Evolutionary conservation across 495 filamentous ascomycete species (phyloP).

Genomic region (Penicillium flavigenum): DNA sequence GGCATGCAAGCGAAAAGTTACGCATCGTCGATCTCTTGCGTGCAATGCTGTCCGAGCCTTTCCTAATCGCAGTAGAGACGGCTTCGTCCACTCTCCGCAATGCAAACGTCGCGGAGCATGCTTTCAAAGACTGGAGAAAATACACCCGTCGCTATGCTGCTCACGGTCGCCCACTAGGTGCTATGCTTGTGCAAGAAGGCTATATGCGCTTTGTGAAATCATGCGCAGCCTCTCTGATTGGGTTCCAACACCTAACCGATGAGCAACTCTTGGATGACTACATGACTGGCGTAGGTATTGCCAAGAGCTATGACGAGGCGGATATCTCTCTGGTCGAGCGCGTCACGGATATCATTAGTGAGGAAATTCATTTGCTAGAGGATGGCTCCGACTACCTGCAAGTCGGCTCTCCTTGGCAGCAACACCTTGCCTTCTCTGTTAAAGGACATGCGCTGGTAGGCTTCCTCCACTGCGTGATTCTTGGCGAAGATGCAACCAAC

Average conservation of each 20-base stretch:
- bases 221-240: slow-evolving; percentile 67
- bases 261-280: slow-evolving; percentile 75
- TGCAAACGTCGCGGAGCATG: slow-evolving; percentile 44
- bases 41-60: slow-evolving; percentile 73
- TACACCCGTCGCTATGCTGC: slow-evolving; percentile 79
- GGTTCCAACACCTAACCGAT: slow-evolving; percentile 56
- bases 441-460: slow-evolving; percentile 79
- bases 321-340: slow-evolving; percentile 57
- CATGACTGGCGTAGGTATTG: slow-evolving; percentile 52
- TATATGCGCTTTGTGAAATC: slow-evolving; percentile 83
- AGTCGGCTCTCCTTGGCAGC: slow-evolving; percentile 81
- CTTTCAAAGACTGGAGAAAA: slow-evolving; percentile 73
- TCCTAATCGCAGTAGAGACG: slow-evolving; percentile 79
- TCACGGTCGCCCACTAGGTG: slow-evolving; percentile 75
- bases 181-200: slow-evolving; percentile 85
- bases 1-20: slow-evolving; percentile 68
- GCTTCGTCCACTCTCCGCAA: slow-evolving; percentile 83
- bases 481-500: slow-evolving; percentile 78
- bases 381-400: slow-evolving; percentile 85
- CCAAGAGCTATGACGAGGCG: slow-evolving; percentile 46
- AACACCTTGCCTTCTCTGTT: slow-evolving; percentile 78
- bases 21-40: slow-evolving; percentile 66
- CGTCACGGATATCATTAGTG: slow-evolving; percentile 69
- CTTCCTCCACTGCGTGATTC: slow-evolving; percentile 77
- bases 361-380: slow-evolving; percentile 83